These are phyloP conservation scores for Penicillium sp. DNA, from an alignment of 2,329 filamentous ascomycete species.

Conservation along the genomic window DNA sequence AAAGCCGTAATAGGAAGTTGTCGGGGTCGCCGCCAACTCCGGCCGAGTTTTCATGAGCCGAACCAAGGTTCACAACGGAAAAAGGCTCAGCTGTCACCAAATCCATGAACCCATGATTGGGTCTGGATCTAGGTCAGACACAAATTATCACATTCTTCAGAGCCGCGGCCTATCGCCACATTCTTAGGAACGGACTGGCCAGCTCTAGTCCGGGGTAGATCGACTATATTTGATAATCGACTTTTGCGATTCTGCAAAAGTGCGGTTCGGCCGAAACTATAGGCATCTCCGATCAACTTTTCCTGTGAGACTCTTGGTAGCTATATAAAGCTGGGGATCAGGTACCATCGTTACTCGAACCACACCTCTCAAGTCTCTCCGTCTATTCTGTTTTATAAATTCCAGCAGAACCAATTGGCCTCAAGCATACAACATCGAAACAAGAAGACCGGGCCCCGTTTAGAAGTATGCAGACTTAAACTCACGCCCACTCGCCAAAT, in stretches of 20 bases:
- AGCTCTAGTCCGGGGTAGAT: conserved; percentile 10
- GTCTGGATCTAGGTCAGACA: not conserved
- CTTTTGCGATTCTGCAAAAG: not conserved
- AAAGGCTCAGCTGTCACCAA: not conserved
- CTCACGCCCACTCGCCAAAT: not conserved
- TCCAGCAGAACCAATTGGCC: too few relatives aligned
- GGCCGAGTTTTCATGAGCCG: conserved; percentile 9
- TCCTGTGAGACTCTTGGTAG: not conserved
- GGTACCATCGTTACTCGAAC: not conserved
- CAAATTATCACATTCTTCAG: not conserved
- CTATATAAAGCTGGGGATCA: not conserved
- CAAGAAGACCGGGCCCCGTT: not conserved
- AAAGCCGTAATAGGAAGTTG: not conserved
- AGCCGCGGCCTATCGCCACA: conserved; percentile 5
- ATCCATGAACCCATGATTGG: too few relatives aligned
- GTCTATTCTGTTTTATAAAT: too few relatives aligned
- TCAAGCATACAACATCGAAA: not conserved
- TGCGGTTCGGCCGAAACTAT: conserved; percentile 6
- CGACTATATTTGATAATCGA: not conserved
- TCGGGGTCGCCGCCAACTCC: conserved; percentile 1
- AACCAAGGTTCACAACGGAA: conserved; percentile 7
- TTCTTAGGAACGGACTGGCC: not conserved
- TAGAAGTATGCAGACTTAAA: not conserved
- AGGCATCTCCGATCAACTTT: not conserved
- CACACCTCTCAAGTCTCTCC: not conserved